A percentile compares a stretch with the other conserved stretches of the same genome.
Conservation (phyloP, 257 asterid species). For the Salvia splendens region DNA sequence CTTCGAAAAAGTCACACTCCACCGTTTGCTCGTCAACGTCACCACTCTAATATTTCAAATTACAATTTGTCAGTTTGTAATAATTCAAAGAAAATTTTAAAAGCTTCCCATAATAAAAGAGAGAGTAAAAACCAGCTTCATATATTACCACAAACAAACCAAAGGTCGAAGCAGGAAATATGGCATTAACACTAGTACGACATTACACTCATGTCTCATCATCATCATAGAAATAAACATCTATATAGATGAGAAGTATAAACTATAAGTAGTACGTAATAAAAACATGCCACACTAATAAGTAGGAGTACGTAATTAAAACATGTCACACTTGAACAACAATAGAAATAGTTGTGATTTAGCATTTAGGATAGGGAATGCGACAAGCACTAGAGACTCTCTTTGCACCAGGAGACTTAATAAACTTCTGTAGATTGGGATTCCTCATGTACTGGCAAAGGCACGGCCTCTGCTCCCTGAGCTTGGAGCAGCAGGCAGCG, state of each 20-base stretch:
- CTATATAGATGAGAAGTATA: neutral
- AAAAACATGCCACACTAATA: neutral
- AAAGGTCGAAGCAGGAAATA: conserved; percentile 25
- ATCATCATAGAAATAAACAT: neutral
- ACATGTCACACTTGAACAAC: neutral
- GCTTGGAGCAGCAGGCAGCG: conserved; percentile 56
- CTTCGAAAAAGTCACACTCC: neutral
- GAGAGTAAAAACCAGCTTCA: too few relatives aligned
- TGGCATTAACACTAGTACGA: neutral
- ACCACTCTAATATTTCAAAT: conserved; percentile 12
- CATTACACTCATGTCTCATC: neutral
- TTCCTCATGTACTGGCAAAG: conserved; percentile 73
- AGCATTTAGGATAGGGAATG: conserved; percentile 65
- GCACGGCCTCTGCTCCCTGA: conserved; percentile 79
- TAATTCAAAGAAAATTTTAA: neutral
- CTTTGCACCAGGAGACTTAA: conserved; percentile 75
- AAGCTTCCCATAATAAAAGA: neutral
- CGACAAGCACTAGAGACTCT: conserved; percentile 64
- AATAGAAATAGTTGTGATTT: neutral
- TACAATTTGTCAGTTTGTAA: neutral
- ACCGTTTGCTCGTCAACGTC: neutral
- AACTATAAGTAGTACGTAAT: neutral
- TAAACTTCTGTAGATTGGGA: conserved; percentile 68
- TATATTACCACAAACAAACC: conserved; percentile 25
- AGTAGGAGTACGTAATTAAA: neutral